Conservation (phyloP, 495 filamentous ascomycete genomes). For the Endocarpon pusillum region DNA sequence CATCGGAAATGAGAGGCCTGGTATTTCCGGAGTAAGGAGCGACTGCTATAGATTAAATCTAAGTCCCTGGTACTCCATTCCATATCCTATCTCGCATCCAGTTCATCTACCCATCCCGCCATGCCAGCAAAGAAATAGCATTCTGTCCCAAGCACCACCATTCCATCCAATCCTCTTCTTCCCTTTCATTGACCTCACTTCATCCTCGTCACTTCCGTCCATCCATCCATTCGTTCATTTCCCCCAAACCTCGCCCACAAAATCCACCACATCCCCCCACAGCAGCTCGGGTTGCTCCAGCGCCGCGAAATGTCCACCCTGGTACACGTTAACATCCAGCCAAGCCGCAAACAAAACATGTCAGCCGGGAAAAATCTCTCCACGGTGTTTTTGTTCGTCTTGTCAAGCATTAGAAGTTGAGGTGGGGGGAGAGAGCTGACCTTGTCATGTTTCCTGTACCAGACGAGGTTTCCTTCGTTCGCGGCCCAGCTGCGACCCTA, state of each 20-base stretch:
- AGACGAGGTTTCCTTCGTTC: slow-evolving; percentile 30
- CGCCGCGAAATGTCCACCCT: slow-evolving; percentile 50
- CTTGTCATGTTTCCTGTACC: slow-evolving; percentile 27
- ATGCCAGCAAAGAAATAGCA: no score
- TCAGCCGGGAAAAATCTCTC: not conserved
- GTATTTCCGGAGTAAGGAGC: no score
- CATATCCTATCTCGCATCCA: no score
- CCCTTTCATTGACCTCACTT: no score
- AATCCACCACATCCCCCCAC: slow-evolving; percentile 39
- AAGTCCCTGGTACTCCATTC: no score
- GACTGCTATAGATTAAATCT: no score
- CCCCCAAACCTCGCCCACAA: slow-evolving; percentile 31
- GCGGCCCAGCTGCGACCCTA: slow-evolving; percentile 29
- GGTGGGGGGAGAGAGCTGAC: slow-evolving; percentile 6
- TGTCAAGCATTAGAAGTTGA: slow-evolving; percentile 1
- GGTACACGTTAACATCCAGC: slow-evolving; percentile 1
- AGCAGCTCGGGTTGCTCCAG: slow-evolving; percentile 37
- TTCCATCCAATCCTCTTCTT: no score
- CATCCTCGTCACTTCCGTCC: no score
- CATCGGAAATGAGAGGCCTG: no score
- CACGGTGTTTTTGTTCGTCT: not conserved
- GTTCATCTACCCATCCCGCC: no score
- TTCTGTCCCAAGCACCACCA: no score
- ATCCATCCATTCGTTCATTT: no score
- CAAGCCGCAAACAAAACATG: not conserved